Evolutionary conservation across 345 rosid species (phyloP).

Genomic region (Laguncularia racemosa): DNA sequence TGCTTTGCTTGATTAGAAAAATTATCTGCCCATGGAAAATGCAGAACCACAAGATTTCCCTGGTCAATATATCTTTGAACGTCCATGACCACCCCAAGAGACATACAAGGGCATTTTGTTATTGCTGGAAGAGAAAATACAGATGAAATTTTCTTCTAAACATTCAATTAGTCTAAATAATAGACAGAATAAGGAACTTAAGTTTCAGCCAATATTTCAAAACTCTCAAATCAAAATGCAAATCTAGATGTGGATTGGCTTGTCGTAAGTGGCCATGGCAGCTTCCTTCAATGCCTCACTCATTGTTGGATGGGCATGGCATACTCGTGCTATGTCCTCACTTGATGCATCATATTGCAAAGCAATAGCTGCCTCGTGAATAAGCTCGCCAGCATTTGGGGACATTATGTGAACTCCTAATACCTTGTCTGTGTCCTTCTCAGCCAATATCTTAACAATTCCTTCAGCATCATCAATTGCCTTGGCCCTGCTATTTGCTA

Average conservation of each 20-base stretch:
- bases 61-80: constrained; percentile 1
- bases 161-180: constrained; percentile 13
- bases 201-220: constrained; percentile 11
- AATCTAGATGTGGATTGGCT: constrained; percentile 84
- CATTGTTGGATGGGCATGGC: constrained; percentile 99
- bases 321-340: constrained; percentile 93
- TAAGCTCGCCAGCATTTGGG: constrained; percentile 94
- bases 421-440: constrained; percentile 91
- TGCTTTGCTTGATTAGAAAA: no score
- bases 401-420: constrained; percentile 96
- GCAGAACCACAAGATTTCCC: constrained; percentile 2
- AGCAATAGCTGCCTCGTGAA: constrained; percentile 92
- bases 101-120: constrained; percentile 15
- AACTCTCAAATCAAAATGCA: constrained; percentile 12
- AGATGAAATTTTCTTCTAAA: constrained; percentile 14
- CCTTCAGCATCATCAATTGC: constrained; percentile 96
- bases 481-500: constrained; percentile 99
- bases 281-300: constrained; percentile 99
- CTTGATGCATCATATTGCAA: constrained; percentile 81
- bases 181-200: constrained; percentile 11
- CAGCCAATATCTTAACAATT: constrained; percentile 83
- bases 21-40: not conserved
- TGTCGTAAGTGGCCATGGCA: constrained; percentile 98
- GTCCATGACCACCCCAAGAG: not conserved
- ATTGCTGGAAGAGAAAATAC: constrained; percentile 1